Base-by-base conservation (phyloP, 306 rosid genomes). In the Fragaria ananassa region DNA sequence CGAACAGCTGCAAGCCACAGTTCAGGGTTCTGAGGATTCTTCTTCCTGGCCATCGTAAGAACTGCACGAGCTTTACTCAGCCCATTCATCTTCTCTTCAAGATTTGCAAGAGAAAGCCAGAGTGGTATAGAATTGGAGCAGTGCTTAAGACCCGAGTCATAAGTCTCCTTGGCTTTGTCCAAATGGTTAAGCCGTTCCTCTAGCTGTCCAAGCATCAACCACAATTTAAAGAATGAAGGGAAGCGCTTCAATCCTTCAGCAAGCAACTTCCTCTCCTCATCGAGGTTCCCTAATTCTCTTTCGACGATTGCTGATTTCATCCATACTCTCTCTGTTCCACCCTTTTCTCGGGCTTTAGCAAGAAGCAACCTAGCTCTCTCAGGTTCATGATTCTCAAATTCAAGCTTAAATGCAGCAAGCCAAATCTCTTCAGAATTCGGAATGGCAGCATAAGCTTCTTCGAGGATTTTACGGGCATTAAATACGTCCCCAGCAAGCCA, bases 401-500 rank as follows among this genome's bases (percentile, higher is more conserved):
- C 98, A 34, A 93, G 91, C 87, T 93, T 93, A 83, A 93, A 93
- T 10, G 97, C 93, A 29, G 98, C 98, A 39, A 93, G 93, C 97
- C 98, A 93, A 79, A 93, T 89, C 81, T 93, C 98, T 84, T 93
- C 98, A 2, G 98, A 93, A 81, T 91, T 89, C 21, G 97, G 97
- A 79, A 91, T 93, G 74, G 97, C 96, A 75, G 96, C 96, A 80
- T 93, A 93, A 39, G 97, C 97, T 88, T 93, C 93, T 82, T 88
- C 93, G 70, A 93, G 98, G 77, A 93, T 93, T 47, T 92, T 91
- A 60, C 98, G 89, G 35, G 96, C 98, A 13, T 91, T 87, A 23
- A 93, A 96, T 66, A 91, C 97, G 78, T 93, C 97, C 27, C 98
- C 98, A 74, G 97, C 98, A 78, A 91, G 97, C 98, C 97, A 93